phyloP scores from a whole-genome alignment of 805 yeast species.

The Candida sonorensis region DNA sequence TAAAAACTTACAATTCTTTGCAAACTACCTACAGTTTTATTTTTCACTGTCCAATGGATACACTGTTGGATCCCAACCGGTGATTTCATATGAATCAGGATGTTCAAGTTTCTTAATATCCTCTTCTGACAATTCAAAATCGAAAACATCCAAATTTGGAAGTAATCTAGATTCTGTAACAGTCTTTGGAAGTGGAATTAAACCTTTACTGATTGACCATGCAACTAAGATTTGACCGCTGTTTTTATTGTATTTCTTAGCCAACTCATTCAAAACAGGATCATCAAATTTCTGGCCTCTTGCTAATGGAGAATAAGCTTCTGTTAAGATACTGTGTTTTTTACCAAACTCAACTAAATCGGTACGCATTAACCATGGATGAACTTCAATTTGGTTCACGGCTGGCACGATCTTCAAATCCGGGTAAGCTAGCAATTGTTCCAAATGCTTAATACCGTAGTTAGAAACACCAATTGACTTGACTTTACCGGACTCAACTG shows the following conservation, averaged over 20 bases:
- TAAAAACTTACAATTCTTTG: too few species aligned
- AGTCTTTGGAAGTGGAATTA: conserved; percentile 36
- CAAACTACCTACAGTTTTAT: too few species aligned
- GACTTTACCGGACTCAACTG: conserved; percentile 42
- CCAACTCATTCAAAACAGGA: conserved; percentile 35
- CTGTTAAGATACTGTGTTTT: conserved; percentile 39
- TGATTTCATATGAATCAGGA: conserved; percentile 9
- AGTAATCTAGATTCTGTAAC: conserved; percentile 28
- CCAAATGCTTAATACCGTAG: conserved; percentile 50
- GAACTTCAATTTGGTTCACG: conserved; percentile 44
- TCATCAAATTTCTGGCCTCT: conserved; percentile 43
- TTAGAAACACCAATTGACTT: conserved; percentile 59
- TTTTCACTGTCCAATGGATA: too few species aligned
- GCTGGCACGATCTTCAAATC: conserved; percentile 38
- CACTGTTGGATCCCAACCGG: conserved; percentile 19
- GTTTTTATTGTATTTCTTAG: conserved; percentile 39
- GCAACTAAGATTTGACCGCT: conserved; percentile 56
- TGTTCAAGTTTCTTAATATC: conserved; percentile 29
- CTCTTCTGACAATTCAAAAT: conserved; percentile 33
- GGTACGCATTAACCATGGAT: conserved; percentile 42
- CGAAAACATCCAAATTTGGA: conserved; percentile 35
- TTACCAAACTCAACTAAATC: conserved; percentile 39
- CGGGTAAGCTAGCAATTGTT: conserved; percentile 43
- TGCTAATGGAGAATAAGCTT: conserved; percentile 64
- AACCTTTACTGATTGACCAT: conserved; percentile 65